Conservation (phyloP, 2,329 filamentous ascomycete genomes). For the Stachybotrys chlorohalonatus region DNA sequence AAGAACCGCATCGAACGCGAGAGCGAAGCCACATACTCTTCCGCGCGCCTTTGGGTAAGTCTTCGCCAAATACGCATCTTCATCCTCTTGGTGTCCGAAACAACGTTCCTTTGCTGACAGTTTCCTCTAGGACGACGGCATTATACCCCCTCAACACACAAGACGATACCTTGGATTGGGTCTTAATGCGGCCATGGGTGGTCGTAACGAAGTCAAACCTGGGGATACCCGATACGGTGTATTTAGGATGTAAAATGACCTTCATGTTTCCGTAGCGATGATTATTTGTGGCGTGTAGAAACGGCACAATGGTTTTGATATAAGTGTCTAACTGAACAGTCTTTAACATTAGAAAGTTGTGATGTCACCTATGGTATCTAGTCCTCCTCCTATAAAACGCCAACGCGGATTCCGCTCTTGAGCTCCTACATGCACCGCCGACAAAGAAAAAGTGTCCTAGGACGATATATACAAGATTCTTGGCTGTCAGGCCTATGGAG, state of each 20-base stretch:
- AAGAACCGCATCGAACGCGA: conserved; percentile 81
- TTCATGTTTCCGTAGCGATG: no score
- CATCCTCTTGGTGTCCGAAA: no score
- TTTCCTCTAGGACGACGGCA: conserved; percentile 60
- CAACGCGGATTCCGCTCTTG: background rate
- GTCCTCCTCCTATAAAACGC: background rate
- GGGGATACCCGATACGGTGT: conserved; percentile 67
- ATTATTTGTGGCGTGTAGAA: no score
- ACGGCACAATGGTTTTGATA: no score
- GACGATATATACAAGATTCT: conserved; percentile 17
- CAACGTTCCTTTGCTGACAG: conserved; percentile 4
- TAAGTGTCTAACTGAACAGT: no score
- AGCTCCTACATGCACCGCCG: background rate
- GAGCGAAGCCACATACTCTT: conserved; percentile 82
- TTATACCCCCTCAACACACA: conserved; percentile 71
- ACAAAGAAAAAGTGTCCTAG: conserved; percentile 6
- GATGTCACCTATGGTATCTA: background rate
- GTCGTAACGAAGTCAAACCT: conserved; percentile 50
- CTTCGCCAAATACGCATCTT: background rate
- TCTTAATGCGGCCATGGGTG: conserved; percentile 62
- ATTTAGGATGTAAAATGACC: conserved; percentile 64
- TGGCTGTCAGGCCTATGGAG: background rate
- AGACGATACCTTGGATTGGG: conserved; percentile 63
- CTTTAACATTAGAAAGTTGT: no score
- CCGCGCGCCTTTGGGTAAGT: conserved; percentile 76